Conservation (phyloP, 2,329 filamentous ascomycete species). For the Alternaria infectoria region DNA sequence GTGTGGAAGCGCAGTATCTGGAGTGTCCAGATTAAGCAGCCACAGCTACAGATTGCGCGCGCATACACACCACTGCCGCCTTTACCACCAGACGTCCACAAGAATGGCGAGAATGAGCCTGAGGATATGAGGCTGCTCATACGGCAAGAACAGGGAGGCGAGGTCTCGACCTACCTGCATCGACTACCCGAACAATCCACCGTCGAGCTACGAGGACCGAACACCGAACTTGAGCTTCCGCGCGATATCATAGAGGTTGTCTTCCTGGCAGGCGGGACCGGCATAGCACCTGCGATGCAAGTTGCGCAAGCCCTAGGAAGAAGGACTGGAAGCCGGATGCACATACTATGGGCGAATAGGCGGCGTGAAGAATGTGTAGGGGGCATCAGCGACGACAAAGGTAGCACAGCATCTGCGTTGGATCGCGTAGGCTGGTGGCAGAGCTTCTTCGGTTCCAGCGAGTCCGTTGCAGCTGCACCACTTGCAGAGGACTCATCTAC, state of each 20-base stretch:
- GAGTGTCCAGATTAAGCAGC: constrained; percentile 94
- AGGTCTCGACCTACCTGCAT: constrained; percentile 84
- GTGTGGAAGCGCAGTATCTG: constrained; percentile 72
- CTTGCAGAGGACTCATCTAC: constrained; percentile 3
- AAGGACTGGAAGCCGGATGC: constrained; percentile 57
- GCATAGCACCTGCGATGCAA: constrained; percentile 89
- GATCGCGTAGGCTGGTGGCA: constrained; percentile 34
- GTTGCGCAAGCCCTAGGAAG: constrained; percentile 69
- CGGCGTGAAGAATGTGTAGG: constrained; percentile 69
- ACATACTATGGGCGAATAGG: constrained; percentile 84
- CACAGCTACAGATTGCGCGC: constrained; percentile 87
- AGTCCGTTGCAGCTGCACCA: constrained; percentile 8
- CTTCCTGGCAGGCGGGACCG: constrained; percentile 91
- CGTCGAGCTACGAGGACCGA: constrained; percentile 80
- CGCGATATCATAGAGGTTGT: constrained; percentile 65
- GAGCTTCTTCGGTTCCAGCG: constrained; percentile 30
- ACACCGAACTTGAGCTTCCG: constrained; percentile 69
- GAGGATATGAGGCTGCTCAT: constrained; percentile 73
- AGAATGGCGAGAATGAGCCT: constrained; percentile 32
- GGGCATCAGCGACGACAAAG: constrained; percentile 59
- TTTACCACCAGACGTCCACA: constrained; percentile 39
- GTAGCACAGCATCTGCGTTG: constrained; percentile 1
- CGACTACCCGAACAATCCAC: constrained; percentile 65
- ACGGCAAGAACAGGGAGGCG: constrained; percentile 77
- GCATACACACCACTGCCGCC: constrained; percentile 89